Base-by-base conservation (phyloP, 2,329 filamentous ascomycete genomes). In the Daldinia eschscholtzii region DNA sequence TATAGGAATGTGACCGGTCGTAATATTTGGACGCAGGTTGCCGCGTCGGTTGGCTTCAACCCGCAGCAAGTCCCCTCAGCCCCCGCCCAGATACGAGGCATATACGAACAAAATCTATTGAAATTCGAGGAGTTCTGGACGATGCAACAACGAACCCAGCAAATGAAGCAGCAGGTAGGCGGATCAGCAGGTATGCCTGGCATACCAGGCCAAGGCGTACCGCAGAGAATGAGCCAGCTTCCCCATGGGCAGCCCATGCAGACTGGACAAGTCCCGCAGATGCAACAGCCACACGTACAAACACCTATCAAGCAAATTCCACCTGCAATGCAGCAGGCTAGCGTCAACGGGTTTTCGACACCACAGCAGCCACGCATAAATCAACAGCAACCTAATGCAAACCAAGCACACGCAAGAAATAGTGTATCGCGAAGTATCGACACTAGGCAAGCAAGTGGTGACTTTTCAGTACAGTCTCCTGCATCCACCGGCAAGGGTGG, bases 91-190 rank as follows among this genome's bases (percentile, higher is more conserved):
- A 79, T 98, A 73, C 89, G 90, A 73, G 85, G 86, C 30, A 86
- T 93, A 6, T 97, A 96, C 79, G 91, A 94, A 74, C 86, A 88
- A 39, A 94, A 94, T 72, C 81, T 98, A 5, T 82, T 87, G 28
- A 87, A 90, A 35, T 98, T 97, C 71, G 94, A 98, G 77, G 88
- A 90, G 66, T 87, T 86, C 1, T 92, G 87, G 83, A 76, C 86
- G 39, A 82, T 84, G 37, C 86, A 87, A 73, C 88, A 88, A 68
- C 84, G 83, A 71, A 83, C 83, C 28, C 82, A 84, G 48, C 84
- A 85, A 73, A 84, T 86, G 77, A 81, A 85, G 59, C 85, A 88
- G 68, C 82, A 84, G 42, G 59, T 67, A 20, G 64, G 61, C 82
- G 85, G 70, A 79, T 41, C 72, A 6, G 67, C 58, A 20, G 74